Base-by-base conservation (phyloP, 176 grass and related monocot species). In the Panicum miliaceum region DNA sequence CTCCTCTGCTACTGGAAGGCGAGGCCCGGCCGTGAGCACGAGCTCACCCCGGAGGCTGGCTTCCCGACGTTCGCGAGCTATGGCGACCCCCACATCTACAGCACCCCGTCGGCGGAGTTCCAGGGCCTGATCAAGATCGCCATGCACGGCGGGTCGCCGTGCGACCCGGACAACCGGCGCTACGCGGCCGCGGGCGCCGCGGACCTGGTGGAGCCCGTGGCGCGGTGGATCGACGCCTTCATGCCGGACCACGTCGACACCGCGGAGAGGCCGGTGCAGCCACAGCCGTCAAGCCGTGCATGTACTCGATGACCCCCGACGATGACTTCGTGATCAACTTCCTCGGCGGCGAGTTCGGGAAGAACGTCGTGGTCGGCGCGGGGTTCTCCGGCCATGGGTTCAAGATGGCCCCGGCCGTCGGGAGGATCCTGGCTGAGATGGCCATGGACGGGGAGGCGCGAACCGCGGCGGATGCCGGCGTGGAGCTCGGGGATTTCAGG, bases 21-120 rank as follows among this genome's bases (percentile, higher is more conserved):
- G 64, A 88, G 34, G 57, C 82, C 81, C 0, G 91, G 91, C 2
- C 87, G 6, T 20, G 92, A 93, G 80, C 18, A 4, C 15, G 82
- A 91, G 75, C 76, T 98, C 4, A 82, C 87, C 0, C 29, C 82
- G 60, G 87, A 86, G 70, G 66, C 81, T 58, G 95, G 92, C 1
- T 98, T 98, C 71, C 95, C 95, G 57, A 95, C 95, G 77, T 98
- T 98, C 84, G 90, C 92, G 0, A 95, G 95, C 86, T 98, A 95
- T 71, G 92, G 92, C 27, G 47, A 83, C 0, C 74, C 84, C 2
- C 93, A 93, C 90, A 82, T 98, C 59, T 98, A 98, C 53, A 86
- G 95, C 74, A 98, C 95, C 46, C 95, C 95, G 53, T 89, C 90
- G 16, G 46, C 91, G 63, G 95, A 98, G 87, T 98, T 88, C 83